These are phyloP conservation scores for Ampelocalamus luodianensis DNA, from an alignment of 176 grass and related monocot species.

Conservation along the genomic window DNA sequence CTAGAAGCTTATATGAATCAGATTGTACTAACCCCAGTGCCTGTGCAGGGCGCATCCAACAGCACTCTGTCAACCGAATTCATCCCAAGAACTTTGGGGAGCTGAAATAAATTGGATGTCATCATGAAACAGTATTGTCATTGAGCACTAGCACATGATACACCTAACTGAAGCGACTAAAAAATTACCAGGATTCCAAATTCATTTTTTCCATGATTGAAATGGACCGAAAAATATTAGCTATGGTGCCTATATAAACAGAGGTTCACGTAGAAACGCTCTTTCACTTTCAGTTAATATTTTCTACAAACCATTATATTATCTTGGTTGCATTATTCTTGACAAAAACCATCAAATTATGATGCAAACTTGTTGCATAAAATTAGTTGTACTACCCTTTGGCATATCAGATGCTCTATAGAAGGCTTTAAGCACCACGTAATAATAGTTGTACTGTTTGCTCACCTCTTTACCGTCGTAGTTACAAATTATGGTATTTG, in stretches of 20 bases:
- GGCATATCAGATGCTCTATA: not conserved
- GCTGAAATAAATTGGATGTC: constrained; percentile 53
- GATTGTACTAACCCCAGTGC: constrained; percentile 69
- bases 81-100: constrained; percentile 83
- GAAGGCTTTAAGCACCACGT: not conserved
- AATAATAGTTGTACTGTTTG: not conserved
- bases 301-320: constrained; percentile 14
- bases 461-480: constrained; percentile 97
- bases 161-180: not conserved
- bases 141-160: not conserved
- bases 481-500: constrained; percentile 94
- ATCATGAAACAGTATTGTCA: constrained; percentile 14
- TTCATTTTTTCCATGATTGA: not conserved
- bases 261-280: not conserved
- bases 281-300: constrained; percentile 1
- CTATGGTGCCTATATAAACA: not conserved
- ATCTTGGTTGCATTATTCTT: not conserved
- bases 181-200: not conserved
- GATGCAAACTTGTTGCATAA: not conserved
- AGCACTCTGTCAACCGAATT: constrained; percentile 97
- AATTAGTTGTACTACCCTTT: not conserved
- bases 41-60: constrained; percentile 95
- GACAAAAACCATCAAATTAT: constrained; percentile 1
- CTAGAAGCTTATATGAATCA: constrained; percentile 35
- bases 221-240: constrained; percentile 14